These are phyloP conservation scores for Pyrus hybrid DNA, from an alignment of 331 rosid species.

Conservation along the genomic window DNA sequence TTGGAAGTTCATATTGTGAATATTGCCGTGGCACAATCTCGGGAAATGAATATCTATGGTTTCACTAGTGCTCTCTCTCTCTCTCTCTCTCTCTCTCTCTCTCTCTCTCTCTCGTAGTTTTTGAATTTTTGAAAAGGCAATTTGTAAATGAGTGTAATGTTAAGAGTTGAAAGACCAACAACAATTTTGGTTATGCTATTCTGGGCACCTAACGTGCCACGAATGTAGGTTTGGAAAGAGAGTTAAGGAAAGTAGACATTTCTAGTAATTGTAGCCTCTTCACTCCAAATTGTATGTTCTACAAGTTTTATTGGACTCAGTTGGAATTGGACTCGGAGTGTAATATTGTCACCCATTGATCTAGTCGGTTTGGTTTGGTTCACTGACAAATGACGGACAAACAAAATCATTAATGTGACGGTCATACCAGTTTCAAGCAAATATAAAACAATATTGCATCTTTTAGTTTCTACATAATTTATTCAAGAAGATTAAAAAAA, in stretches of 20 bases:
- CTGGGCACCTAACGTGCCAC: background rate
- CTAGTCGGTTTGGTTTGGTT: too few relatives aligned
- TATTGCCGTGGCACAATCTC: conserved; percentile 11
- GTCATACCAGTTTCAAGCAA: too few relatives aligned
- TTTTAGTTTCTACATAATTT: too few relatives aligned
- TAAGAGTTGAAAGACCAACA: conserved; percentile 12
- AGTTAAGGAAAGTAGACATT: background rate
- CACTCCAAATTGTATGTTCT: background rate
- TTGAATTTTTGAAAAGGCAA: background rate
- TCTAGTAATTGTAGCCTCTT: background rate
- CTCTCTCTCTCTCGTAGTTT: background rate
- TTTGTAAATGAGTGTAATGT: conserved; percentile 20
- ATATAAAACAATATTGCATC: too few relatives aligned
- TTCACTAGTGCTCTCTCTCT: background rate
- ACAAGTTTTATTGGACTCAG: too few relatives aligned
- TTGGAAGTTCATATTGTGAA: conserved; percentile 10
- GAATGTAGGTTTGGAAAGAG: background rate
- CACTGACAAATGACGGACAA: too few relatives aligned
- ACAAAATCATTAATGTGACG: too few relatives aligned
- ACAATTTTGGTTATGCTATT: conserved; percentile 13
- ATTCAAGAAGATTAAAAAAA: too few relatives aligned
- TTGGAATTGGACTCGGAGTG: too few relatives aligned
- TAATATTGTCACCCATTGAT: too few relatives aligned
- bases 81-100: conserved; percentile 13
- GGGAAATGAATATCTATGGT: background rate